A percentile compares a stretch with the other conserved stretches of the same genome.
Conservation (phyloP, 2,329 filamentous ascomycete genomes). For the Thelonectria blattea region DNA sequence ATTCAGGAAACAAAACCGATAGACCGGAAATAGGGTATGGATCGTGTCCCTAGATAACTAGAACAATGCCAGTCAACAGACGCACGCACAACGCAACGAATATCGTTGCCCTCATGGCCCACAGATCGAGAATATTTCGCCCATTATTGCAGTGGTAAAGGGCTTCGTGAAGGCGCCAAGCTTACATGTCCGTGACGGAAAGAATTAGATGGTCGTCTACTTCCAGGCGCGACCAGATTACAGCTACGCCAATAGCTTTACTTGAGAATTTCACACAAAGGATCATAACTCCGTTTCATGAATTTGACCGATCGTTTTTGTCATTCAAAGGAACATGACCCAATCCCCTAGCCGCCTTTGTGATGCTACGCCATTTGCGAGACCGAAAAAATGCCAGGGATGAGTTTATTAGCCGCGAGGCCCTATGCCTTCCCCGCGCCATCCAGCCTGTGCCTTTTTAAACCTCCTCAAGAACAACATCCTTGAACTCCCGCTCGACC, state of each 20-base stretch:
- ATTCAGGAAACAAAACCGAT: slow-evolving; percentile 15
- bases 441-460: slow-evolving; percentile 61
- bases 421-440: slow-evolving; percentile 42
- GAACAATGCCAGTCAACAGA: not conserved
- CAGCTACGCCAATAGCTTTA: slow-evolving; percentile 18
- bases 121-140: not conserved
- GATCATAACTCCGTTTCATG: slow-evolving; percentile 26
- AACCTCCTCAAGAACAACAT: slow-evolving; percentile 91
- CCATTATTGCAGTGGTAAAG: not conserved
- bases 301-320: slow-evolving; percentile 43
- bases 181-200: not conserved
- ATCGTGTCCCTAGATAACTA: not conserved
- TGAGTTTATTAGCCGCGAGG: slow-evolving; percentile 43
- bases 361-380: slow-evolving; percentile 53
- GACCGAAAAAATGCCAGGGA: slow-evolving; percentile 51
- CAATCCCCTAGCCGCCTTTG: slow-evolving; percentile 49
- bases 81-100: not conserved
- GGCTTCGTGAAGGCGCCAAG: not conserved
- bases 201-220: not conserved
- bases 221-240: not conserved
- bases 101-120: not conserved
- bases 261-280: slow-evolving; percentile 18
- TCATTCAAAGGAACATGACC: slow-evolving; percentile 49
- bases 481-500: slow-evolving; percentile 99
- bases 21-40: not conserved